Evolutionary conservation across 2,329 filamentous ascomycete species (phyloP), one percentile per base, ranked within the genome.

Genomic region (Penicillium sp.): DNA sequence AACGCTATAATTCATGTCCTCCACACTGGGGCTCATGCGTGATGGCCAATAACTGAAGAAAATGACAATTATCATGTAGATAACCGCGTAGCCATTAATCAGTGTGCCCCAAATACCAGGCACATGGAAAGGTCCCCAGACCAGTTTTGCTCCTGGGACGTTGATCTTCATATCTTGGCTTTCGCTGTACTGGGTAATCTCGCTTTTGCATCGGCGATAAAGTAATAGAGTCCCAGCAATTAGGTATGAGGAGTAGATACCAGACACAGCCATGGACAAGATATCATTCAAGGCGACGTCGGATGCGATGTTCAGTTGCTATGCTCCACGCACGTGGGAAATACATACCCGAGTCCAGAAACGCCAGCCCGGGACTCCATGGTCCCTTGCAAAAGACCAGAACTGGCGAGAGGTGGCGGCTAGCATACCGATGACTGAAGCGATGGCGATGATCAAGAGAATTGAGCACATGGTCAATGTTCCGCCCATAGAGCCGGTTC

Each of bases 11-110:
- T 80, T 80, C 67, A 79, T 77, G 4, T 67, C 68, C 9, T 52
- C 54, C 1, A 64, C 60, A 0, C 64, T 68, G 1, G 75, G 69
- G 2, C 66, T 54, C 20, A 69, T 65, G 0, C 55, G 48, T 1
- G 66, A 56, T 1, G 78, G 77, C 60, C 76, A 79, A 51, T 75
- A 76, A 31, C 68, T 65, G 56, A 78, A 76, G 47, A 78, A 66
- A 50, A 75, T 71, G 7, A 76, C 64, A 15, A 75, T 65, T 3
- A 66, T 53, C 1, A 75, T 63, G 57, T 74, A 80, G 9, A 67
- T 38, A 7, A 75, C 60, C 0, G 74, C 70, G 39, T 69, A 71
- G 7, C 70, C 52, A 47, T 78, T 78, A 50, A 77, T 62, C 2
- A 62, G 47, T 1, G 74, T 54, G 0, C 76, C 75, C n/a, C 52